phyloP scores from a whole-genome alignment of 1,284 basidiomycete genomes.

The Blastosporella zonata region DNA sequence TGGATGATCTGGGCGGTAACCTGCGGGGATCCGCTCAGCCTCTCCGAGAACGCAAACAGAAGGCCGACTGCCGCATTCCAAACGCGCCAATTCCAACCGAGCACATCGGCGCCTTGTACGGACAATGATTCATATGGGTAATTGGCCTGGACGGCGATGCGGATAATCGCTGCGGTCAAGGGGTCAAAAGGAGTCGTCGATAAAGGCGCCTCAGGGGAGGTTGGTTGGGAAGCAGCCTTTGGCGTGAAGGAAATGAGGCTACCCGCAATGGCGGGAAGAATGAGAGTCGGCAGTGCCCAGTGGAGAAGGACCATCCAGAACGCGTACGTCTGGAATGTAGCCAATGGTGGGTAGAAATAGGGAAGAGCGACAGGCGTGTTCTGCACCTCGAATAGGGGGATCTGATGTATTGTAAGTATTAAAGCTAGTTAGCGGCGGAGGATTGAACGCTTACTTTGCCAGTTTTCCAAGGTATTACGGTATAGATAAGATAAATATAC shows the following conservation, averaged over 20 bases:
- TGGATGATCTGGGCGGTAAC: constrained; percentile 32
- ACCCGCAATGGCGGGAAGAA: constrained; percentile 53
- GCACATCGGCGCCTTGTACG: constrained; percentile 41
- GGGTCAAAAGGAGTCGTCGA: constrained; percentile 44
- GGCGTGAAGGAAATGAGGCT: constrained; percentile 59
- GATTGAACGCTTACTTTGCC: constrained; percentile 32
- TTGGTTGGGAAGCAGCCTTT: constrained; percentile 18
- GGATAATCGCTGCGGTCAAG: constrained; percentile 56
- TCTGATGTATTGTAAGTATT: constrained; percentile 17
- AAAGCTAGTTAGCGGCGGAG: background rate
- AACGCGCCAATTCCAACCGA: constrained; percentile 51
- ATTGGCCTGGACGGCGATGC: constrained; percentile 53
- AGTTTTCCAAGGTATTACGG: constrained; percentile 45
- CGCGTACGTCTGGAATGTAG: constrained; percentile 38
- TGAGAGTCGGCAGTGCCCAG: constrained; percentile 55
- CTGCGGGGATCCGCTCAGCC: constrained; percentile 40
- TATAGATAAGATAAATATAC: constrained; percentile 42
- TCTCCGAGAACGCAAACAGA: constrained; percentile 64
- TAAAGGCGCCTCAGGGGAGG: constrained; percentile 15
- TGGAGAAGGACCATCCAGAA: constrained; percentile 52
- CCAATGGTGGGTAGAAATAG: constrained; percentile 44
- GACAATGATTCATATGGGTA: constrained; percentile 42
- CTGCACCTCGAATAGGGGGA: constrained; percentile 23
- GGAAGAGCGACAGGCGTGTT: constrained; percentile 24
- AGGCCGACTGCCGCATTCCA: constrained; percentile 49